These are phyloP conservation scores for Tolypocladium guangdongense DNA, from an alignment of 2,329 filamentous ascomycete species.

Conservation along the genomic window DNA sequence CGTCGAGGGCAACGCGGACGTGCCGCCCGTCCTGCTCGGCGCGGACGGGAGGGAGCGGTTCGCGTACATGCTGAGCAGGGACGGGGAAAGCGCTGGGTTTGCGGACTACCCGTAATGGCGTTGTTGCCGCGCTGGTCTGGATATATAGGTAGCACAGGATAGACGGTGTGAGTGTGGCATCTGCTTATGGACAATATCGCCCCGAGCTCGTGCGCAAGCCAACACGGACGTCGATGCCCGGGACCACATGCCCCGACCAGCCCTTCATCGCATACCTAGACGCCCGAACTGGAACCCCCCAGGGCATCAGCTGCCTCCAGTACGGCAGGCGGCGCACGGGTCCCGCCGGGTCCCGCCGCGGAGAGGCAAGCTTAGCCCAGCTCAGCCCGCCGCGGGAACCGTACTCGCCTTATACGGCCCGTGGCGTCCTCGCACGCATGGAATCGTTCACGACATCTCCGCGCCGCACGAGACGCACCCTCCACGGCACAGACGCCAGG, in stretches of 20 bases:
- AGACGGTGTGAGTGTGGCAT: neutral
- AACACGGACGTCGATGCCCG: neutral
- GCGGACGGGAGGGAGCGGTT: constrained; percentile 24
- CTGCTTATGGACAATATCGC: neutral
- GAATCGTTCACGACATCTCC: too few relatives aligned
- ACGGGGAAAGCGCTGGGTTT: constrained; percentile 36
- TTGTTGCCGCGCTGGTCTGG: too few relatives aligned
- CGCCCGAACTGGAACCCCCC: too few relatives aligned
- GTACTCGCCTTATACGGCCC: too few relatives aligned
- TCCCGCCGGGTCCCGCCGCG: neutral
- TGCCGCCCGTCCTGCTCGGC: constrained; percentile 36
- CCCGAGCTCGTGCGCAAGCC: neutral
- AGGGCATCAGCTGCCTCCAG: too few relatives aligned
- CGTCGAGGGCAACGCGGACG: constrained; percentile 38
- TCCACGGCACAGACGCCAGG: too few relatives aligned
- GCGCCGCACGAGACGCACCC: too few relatives aligned
- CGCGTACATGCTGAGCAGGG: constrained; percentile 33
- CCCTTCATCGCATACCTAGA: too few relatives aligned
- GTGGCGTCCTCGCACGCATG: too few relatives aligned
- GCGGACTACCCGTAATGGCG: constrained; percentile 26
- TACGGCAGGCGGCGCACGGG: too few relatives aligned
- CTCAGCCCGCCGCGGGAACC: neutral
- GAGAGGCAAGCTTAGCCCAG: neutral
- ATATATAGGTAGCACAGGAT: neutral
- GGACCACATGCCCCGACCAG: too few relatives aligned